Conservation (phyloP, 1,139 yeast genomes). For the Schizosaccharomyces versatilis region DNA sequence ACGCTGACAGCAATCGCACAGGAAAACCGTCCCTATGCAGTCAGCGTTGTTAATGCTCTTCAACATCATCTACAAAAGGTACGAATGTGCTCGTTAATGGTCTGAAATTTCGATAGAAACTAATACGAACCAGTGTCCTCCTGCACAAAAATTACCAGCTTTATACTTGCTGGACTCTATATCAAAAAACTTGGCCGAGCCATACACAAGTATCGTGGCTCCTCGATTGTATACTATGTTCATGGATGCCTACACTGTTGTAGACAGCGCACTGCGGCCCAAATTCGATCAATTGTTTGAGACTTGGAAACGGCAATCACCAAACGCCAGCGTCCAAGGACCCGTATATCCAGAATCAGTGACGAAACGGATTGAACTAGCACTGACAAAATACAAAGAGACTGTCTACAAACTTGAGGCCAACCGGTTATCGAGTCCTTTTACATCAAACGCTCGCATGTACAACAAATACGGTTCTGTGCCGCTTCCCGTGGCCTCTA, state of each 20-base stretch:
- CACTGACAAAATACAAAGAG: conserved; percentile 35
- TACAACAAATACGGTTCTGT: background rate
- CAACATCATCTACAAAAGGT: conserved; percentile 29
- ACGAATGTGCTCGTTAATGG: background rate
- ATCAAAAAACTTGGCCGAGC: conserved; percentile 73
- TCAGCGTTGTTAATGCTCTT: conserved; percentile 53
- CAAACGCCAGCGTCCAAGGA: conserved; percentile 28
- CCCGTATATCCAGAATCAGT: conserved; percentile 58
- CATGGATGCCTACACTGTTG: conserved; percentile 55
- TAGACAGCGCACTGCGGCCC: conserved; percentile 50
- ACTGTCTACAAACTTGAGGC: conserved; percentile 18
- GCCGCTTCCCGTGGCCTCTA: background rate
- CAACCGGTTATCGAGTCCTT: conserved; percentile 7
- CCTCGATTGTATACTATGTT: conserved; percentile 44
- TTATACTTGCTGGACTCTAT: conserved; percentile 79
- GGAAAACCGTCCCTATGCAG: conserved; percentile 58
- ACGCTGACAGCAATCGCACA: conserved; percentile 71
- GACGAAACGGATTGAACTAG: conserved; percentile 49
- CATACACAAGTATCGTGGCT: conserved; percentile 59
- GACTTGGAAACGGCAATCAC: conserved; percentile 56
- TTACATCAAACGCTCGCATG: background rate
- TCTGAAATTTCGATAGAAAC: background rate
- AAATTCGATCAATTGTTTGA: conserved; percentile 57
- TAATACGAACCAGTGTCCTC: conserved; percentile 27
- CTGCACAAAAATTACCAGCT: conserved; percentile 63